Evolutionary conservation across 257 asterid species (phyloP).

Genomic region (Oldenlandia corymbosa): DNA sequence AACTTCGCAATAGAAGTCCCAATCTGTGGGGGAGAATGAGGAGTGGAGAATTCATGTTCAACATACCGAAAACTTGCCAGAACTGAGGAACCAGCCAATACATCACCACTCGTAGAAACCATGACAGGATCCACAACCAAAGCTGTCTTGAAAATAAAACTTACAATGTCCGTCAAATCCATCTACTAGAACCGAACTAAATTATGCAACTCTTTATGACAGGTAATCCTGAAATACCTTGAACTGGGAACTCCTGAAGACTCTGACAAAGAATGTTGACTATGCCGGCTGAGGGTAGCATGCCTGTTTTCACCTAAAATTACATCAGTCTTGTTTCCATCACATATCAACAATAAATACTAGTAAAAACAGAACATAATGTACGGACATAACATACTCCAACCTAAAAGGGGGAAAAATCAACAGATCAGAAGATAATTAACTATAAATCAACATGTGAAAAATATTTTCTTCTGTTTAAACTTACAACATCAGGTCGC

Average conservation of each 20-base stretch:
- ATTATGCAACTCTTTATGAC: no score
- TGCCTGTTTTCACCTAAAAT: slow-evolving; percentile 91
- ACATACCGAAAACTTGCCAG: slow-evolving; percentile 61
- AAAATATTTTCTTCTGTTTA: no score
- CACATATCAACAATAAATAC: neutral
- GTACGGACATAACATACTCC: no score
- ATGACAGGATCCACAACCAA: slow-evolving; percentile 98
- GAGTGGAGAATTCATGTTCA: neutral
- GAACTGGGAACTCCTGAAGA: slow-evolving; percentile 63
- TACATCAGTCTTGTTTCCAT: slow-evolving; percentile 24
- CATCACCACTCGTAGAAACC: slow-evolving; percentile 93
- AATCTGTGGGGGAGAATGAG: neutral
- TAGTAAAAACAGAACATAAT: no score
- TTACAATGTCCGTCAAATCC: slow-evolving; percentile 22
- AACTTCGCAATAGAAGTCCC: neutral
- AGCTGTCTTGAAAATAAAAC: slow-evolving; percentile 56
- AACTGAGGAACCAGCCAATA: slow-evolving; percentile 65
- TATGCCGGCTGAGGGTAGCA: slow-evolving; percentile 84
- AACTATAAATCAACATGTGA: no score
- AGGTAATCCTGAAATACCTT: slow-evolving; percentile 40
- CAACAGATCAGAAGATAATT: no score
- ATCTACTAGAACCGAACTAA: neutral
- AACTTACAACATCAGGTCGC: slow-evolving; percentile 92
- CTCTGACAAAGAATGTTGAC: slow-evolving; percentile 60
- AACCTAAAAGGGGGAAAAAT: no score